Evolutionary conservation across 352 stramenopile species (phyloP).

Genomic region (Phytopythium sindhum): DNA sequence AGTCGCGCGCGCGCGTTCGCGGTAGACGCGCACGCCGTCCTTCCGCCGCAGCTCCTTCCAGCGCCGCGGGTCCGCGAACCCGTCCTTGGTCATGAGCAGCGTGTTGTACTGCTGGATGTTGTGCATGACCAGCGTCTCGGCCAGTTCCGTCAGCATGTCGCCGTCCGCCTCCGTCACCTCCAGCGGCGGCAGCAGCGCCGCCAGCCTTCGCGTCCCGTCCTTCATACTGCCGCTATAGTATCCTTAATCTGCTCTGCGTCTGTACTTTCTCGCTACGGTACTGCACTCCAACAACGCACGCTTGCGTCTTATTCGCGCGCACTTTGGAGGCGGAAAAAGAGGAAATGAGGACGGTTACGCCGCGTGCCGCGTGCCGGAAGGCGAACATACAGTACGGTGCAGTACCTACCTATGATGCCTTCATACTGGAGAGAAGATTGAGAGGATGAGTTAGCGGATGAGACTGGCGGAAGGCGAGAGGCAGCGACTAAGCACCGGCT

Average conservation of each 20-base stretch:
- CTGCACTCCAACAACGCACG: too few relatives aligned
- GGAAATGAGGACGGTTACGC: neutral
- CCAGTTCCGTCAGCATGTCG: constrained; percentile 30
- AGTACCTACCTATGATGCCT: neutral
- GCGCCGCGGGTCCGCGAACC: constrained; percentile 23
- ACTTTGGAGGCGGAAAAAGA: neutral
- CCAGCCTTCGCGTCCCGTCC: constrained; percentile 13
- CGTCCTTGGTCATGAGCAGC: constrained; percentile 36
- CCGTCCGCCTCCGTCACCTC: constrained; percentile 26
- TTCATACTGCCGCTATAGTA: constrained; percentile 31
- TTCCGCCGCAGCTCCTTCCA: constrained; percentile 40
- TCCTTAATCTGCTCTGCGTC: too few relatives aligned
- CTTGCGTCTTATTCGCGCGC: neutral
- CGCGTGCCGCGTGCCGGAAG: neutral
- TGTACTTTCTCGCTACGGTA: neutral
- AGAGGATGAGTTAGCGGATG: neutral
- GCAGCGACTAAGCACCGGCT: neutral
- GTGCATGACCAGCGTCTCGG: constrained; percentile 34
- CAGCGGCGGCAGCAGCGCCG: constrained; percentile 15
- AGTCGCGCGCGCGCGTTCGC: constrained; percentile 22
- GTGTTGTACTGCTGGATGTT: constrained; percentile 49
- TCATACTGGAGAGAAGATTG: neutral
- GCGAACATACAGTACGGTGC: neutral
- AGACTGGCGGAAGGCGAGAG: neutral
- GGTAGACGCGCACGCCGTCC: constrained; percentile 35